A percentile compares a stretch with the other conserved stretches of the same genome.
Conservation (phyloP, 1,139 yeast genomes). For the Suhomyces coccinellae region DNA sequence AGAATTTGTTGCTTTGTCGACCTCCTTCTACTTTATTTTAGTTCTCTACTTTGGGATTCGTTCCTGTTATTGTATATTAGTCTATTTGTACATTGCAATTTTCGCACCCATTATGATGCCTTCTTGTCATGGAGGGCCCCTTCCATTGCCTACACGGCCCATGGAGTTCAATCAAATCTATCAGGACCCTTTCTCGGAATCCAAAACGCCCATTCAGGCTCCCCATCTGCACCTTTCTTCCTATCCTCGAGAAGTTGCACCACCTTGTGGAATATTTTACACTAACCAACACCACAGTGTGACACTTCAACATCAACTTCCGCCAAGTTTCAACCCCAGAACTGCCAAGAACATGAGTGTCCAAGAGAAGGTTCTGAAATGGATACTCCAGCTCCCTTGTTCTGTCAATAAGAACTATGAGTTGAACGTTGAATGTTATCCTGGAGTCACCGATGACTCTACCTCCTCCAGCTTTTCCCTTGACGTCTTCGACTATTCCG, state of each 20-base stretch:
- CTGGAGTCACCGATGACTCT: constrained; percentile 39
- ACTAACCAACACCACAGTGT: neutral
- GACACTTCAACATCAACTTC: constrained; percentile 1
- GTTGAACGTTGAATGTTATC: constrained; percentile 40
- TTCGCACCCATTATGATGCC: constrained; percentile 4
- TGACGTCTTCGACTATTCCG: constrained; percentile 25
- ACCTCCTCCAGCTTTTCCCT: constrained; percentile 15
- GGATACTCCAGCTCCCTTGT: constrained; percentile 61
- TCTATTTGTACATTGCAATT: constrained; percentile 1
- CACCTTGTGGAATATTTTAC: constrained; percentile 8
- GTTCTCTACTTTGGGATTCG: too few species aligned
- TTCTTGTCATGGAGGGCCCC: neutral
- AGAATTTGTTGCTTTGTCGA: too few species aligned
- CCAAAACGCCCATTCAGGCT: neutral
- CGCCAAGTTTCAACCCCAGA: constrained; percentile 53
- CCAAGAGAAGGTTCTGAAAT: constrained; percentile 58
- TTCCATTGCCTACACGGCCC: neutral
- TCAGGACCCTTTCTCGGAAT: neutral
- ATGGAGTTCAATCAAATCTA: neutral
- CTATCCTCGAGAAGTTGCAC: neutral
- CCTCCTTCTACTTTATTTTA: neutral
- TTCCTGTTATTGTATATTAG: too few species aligned
- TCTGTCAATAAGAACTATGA: constrained; percentile 24
- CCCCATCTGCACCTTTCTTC: neutral
- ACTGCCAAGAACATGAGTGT: constrained; percentile 57